Evolutionary conservation across 495 filamentous ascomycete genomes (phyloP), one percentile per base, ranked within the genome.

Genomic region (Trichoderma parareesei): DNA sequence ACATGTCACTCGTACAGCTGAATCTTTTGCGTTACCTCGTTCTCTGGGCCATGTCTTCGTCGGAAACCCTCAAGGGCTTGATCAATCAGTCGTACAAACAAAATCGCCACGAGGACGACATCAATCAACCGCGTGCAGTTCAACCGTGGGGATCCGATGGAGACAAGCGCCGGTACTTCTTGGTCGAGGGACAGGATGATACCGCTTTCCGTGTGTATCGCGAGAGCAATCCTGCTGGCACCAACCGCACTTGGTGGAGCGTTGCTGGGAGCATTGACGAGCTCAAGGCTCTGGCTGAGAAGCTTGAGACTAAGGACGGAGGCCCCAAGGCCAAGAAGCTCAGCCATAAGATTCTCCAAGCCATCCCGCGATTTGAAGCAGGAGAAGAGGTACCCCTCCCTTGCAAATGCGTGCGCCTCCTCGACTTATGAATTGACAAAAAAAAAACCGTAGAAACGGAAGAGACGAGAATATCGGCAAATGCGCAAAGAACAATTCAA

Each of bases 61-160:
- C 94, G 33, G 93, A 98, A 66, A 85, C 85, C 4, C 78, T 98
- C 65, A 88, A 87, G 72, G 77, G 82, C 14, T 88, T 90, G 65
- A 88, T 97, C 71, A 90, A 90, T 70, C 87, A 92, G 65, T 88
- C 87, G 18, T 98, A 97, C 83, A 97, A 97, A 73, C 90, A 90
- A 72, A 79, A 84, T 66, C 89, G 92, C 60, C 89, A 93, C 67
- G 91, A 96, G 64, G 92, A 95, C 69, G 94, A 98, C 69, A 81
- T 92, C 16, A 97, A 98, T 73, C 91, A 96, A 67, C 90, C 91
- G 16, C 81, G 98, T 18, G 96, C 92, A 14, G 89, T 98, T 18
- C 94, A 98, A 74, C 87, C 92, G 3, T 98, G 94, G 94, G 94
- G 94, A 9, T 81, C 86, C 35, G 94, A 98, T 73, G 90, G 90